phyloP scores from a whole-genome alignment of 768 basidiomycete genomes.

The Lenzites betulinus region DNA sequence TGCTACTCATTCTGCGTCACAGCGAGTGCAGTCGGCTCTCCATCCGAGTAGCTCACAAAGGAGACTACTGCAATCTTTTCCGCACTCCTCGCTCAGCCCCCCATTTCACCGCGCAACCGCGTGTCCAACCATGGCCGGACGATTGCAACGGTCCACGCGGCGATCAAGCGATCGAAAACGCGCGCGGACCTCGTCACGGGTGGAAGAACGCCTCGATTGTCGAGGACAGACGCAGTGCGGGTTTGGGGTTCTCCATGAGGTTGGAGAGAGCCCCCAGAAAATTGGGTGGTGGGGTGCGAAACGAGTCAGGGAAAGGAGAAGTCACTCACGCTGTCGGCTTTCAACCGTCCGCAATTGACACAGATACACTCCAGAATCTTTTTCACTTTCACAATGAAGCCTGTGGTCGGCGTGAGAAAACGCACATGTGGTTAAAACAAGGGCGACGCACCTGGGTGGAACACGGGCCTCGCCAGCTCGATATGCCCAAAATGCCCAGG shows the following conservation, averaged over 20 bases:
- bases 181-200: conserved; percentile 74
- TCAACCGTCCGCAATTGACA: conserved; percentile 97
- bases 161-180: conserved; percentile 95
- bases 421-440: neutral
- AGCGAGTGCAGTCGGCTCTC: conserved; percentile 57
- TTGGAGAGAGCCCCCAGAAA: conserved; percentile 99
- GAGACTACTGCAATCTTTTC: conserved; percentile 42
- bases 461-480: conserved; percentile 95
- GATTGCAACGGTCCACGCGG: conserved; percentile 72
- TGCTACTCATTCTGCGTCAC: conserved; percentile 69
- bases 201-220: conserved; percentile 84
- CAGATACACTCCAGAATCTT: conserved; percentile 99
- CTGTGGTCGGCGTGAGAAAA: conserved; percentile 38
- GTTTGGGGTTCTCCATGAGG: conserved; percentile 93
- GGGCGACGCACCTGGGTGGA: conserved; percentile 79
- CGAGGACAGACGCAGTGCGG: conserved; percentile 78
- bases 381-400: conserved; percentile 98
- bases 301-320: conserved; percentile 82
- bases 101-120: conserved; percentile 93
- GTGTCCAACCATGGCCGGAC: conserved; percentile 81
- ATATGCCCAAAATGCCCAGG: conserved; percentile 99
- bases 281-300: conserved; percentile 91
- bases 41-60: conserved; percentile 34
- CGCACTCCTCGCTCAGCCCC: conserved; percentile 97
- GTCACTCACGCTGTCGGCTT: conserved; percentile 94